These are phyloP conservation scores for Emmonsia crescens DNA, from an alignment of 2,329 filamentous ascomycete genomes.

Conservation along the genomic window DNA sequence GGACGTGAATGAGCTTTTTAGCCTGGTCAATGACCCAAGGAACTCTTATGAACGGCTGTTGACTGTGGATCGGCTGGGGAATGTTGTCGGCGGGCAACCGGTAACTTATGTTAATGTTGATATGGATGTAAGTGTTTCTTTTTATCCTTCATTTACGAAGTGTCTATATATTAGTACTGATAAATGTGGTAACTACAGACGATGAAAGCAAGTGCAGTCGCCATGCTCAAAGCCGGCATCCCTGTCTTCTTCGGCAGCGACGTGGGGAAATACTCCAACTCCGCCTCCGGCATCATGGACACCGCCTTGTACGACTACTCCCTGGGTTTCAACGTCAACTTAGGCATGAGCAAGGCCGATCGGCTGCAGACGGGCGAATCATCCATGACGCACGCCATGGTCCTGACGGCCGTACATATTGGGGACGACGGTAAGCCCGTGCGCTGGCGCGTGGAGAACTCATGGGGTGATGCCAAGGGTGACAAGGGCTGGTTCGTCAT, in stretches of 20 bases:
- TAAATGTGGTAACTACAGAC: constrained; percentile 23
- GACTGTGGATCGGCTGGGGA: constrained; percentile 68
- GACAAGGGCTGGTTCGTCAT: constrained; percentile 82
- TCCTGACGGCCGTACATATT: constrained; percentile 74
- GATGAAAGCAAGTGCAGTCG: constrained; percentile 62
- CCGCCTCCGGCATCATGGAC: constrained; percentile 65
- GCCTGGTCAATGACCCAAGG: constrained; percentile 74
- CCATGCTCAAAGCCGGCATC: constrained; percentile 65
- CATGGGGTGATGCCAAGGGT: constrained; percentile 61
- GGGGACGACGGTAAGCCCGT: constrained; percentile 52
- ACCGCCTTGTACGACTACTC: constrained; percentile 65
- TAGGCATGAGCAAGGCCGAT: constrained; percentile 66
- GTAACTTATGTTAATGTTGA: constrained; percentile 77
- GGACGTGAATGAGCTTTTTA: constrained; percentile 60
- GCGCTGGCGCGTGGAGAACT: constrained; percentile 80
- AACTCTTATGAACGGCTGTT: constrained; percentile 62
- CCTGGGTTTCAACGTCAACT: constrained; percentile 67
- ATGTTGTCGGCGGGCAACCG: constrained; percentile 64
- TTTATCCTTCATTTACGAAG: not conserved
- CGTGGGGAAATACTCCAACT: constrained; percentile 71
- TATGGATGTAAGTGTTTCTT: constrained; percentile 39
- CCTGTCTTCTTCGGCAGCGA: constrained; percentile 86
- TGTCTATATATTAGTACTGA: not conserved
- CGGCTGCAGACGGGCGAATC: constrained; percentile 63
- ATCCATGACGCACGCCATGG: constrained; percentile 88